These are phyloP conservation scores for Talaromyces sp. DNA, from an alignment of 2,329 filamentous ascomycete genomes.

Conservation along the genomic window DNA sequence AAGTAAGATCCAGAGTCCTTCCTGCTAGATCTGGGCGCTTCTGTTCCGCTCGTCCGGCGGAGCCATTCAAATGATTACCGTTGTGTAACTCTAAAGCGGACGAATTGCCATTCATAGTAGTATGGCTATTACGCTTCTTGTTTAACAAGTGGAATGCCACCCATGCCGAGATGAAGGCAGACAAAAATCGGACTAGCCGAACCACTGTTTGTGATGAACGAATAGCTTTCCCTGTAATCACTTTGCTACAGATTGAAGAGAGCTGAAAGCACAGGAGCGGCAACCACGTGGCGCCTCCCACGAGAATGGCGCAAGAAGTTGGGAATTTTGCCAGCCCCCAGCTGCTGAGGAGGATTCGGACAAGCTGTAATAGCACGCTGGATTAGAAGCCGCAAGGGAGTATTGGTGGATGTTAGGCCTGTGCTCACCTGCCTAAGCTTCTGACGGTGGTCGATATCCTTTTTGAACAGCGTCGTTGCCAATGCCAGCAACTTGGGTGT, in stretches of 20 bases:
- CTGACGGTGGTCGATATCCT: slow-evolving; percentile 27
- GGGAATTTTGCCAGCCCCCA: slow-evolving; percentile 47
- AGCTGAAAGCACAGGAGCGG: slow-evolving; percentile 26
- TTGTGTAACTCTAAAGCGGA: background rate
- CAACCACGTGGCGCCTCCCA: slow-evolving; percentile 49
- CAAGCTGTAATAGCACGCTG: slow-evolving; percentile 26
- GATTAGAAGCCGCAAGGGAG: background rate
- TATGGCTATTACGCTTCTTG: slow-evolving; percentile 22
- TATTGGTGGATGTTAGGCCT: slow-evolving; percentile 6
- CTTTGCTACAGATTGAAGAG: slow-evolving; percentile 20
- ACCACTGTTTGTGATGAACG: slow-evolving; percentile 15
- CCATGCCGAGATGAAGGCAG: slow-evolving; percentile 47
- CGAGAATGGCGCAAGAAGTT: slow-evolving; percentile 48
- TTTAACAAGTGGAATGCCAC: slow-evolving; percentile 48
- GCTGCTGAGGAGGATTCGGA: slow-evolving; percentile 33
- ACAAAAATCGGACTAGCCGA: slow-evolving; percentile 37
- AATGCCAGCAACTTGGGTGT: slow-evolving; percentile 42
- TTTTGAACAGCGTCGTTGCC: slow-evolving; percentile 29
- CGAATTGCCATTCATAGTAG: slow-evolving; percentile 3
- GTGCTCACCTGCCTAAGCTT: slow-evolving; percentile 34
- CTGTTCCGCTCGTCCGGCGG: slow-evolving; percentile 11
- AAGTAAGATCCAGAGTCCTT: slow-evolving; percentile 73
- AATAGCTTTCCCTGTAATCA: slow-evolving; percentile 10
- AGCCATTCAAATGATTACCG: slow-evolving; percentile 7
- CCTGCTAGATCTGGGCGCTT: slow-evolving; percentile 52